Conservation (phyloP, 208 protist species). For the Trypanosoma mega region DNA sequence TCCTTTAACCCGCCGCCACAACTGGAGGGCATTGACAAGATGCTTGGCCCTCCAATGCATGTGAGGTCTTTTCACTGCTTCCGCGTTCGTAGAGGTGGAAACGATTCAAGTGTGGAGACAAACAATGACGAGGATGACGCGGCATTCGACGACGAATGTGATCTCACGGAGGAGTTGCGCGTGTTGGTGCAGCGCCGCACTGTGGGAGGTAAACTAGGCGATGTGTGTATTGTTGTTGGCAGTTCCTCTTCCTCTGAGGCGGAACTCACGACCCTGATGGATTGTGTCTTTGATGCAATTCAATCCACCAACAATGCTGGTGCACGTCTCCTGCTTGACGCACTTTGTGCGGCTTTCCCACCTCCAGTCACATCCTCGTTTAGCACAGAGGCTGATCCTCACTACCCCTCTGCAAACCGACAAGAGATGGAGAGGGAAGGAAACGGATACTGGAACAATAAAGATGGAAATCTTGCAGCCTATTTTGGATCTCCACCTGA, state of each 20-base stretch:
- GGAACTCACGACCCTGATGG: constrained; percentile 27
- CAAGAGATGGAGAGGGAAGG: not conserved
- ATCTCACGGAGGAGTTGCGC: constrained; percentile 21
- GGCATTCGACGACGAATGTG: no score
- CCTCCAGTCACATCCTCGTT: not conserved
- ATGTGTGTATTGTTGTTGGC: constrained; percentile 53
- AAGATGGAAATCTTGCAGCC: no score
- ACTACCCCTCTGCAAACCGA: constrained; percentile 14
- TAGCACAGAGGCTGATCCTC: constrained; percentile 28
- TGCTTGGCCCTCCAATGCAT: constrained; percentile 33
- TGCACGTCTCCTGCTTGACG: constrained; percentile 26
- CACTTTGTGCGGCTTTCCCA: constrained; percentile 17
- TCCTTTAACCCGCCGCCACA: constrained; percentile 43
- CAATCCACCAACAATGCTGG: constrained; percentile 39
- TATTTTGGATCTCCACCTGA: no score
- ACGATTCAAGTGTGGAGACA: not conserved
- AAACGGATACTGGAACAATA: no score
- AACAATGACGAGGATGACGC: not conserved
- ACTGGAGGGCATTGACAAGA: constrained; percentile 48
- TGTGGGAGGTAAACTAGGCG: constrained; percentile 51
- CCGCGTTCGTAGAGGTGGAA: not conserved
- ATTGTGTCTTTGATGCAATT: constrained; percentile 33
- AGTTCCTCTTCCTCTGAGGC: not conserved
- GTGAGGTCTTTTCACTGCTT: constrained; percentile 41
- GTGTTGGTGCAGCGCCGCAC: constrained; percentile 52